Percentiles rank a stretch among this genome's conserved stretches.
phyloP scores from a whole-genome alignment of 2,329 filamentous ascomycete species.

The Fusarium poae region DNA sequence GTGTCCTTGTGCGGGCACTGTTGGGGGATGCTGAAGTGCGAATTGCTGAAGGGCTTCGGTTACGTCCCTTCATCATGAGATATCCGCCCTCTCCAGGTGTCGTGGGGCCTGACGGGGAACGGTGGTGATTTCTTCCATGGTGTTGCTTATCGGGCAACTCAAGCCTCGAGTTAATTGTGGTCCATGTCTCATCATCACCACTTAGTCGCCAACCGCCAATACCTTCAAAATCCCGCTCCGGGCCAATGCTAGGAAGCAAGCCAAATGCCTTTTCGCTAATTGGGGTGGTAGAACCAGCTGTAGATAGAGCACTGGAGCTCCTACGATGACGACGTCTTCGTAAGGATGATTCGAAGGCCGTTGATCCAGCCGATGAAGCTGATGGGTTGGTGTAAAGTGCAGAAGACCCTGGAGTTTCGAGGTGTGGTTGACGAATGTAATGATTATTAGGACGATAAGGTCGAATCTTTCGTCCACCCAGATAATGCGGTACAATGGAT shows the following conservation, averaged over 20 bases:
- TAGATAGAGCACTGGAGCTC: constrained; percentile 54
- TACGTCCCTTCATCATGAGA: constrained; percentile 60
- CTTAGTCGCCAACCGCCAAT: constrained; percentile 69
- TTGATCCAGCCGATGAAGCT: constrained; percentile 37
- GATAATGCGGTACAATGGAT: constrained; percentile 68
- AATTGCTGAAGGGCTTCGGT: constrained; percentile 53
- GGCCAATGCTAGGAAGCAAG: constrained; percentile 62
- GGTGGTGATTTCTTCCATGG: constrained; percentile 57
- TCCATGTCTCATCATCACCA: constrained; percentile 62
- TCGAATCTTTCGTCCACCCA: constrained; percentile 58
- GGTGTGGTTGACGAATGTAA: constrained; percentile 30
- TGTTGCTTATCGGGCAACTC: constrained; percentile 61
- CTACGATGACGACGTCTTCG: constrained; percentile 52
- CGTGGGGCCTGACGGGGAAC: constrained; percentile 58
- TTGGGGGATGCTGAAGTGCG: constrained; percentile 56
- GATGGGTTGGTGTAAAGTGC: constrained; percentile 15
- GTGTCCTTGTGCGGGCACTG: constrained; percentile 63
- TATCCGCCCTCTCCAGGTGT: constrained; percentile 58
- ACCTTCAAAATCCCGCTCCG: constrained; percentile 70
- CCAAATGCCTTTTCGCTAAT: constrained; percentile 56
- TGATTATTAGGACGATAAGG: constrained; percentile 44
- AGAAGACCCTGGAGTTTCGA: constrained; percentile 20
- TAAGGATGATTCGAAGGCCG: constrained; percentile 34
- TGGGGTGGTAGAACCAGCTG: constrained; percentile 52
- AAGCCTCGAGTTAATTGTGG: constrained; percentile 65